These are phyloP conservation scores for Pterocarpus santalinus DNA, from an alignment of 306 rosid genomes.

Conservation along the genomic window DNA sequence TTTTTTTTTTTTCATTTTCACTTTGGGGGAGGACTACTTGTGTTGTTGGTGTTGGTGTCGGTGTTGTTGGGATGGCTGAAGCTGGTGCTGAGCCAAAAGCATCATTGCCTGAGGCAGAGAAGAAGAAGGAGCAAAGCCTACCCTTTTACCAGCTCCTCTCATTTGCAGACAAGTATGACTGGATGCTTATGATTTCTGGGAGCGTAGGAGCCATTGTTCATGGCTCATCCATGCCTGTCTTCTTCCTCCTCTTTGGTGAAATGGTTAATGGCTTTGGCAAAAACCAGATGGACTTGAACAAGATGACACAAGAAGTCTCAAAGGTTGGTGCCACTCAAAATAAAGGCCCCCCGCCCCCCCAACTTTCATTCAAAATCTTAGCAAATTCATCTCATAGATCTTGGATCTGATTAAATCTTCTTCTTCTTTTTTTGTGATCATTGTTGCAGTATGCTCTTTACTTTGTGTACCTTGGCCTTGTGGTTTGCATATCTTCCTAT, in stretches of 20 bases:
- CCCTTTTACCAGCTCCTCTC: conserved; percentile 91
- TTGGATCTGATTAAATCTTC: conserved; percentile 47
- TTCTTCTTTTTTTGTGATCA: neutral
- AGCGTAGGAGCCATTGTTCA: conserved; percentile 91
- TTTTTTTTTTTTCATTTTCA: neutral
- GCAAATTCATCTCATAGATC: conserved; percentile 57
- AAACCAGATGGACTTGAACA: conserved; percentile 82
- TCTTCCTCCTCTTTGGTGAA: conserved; percentile 92
- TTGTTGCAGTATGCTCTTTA: conserved; percentile 89
- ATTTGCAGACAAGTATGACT: conserved; percentile 90
- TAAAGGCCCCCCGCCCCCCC: too few relatives aligned
- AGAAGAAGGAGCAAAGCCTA: conserved; percentile 93
- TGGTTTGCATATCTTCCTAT: conserved; percentile 91
- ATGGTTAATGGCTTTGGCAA: conserved; percentile 98
- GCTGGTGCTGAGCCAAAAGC: conserved; percentile 60
- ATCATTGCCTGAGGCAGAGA: conserved; percentile 85
- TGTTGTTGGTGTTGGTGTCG: neutral
- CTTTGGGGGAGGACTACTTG: neutral
- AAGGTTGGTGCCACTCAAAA: conserved; percentile 56
- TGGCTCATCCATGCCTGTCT: conserved; percentile 98
- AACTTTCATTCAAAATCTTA: neutral
- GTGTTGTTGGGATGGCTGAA: conserved; percentile 60
- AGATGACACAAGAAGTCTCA: conserved; percentile 93
- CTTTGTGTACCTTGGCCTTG: conserved; percentile 91
- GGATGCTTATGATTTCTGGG: conserved; percentile 77